Base-by-base conservation (phyloP, 2,329 filamentous ascomycete genomes). In the Furcasterigmium sp. region DNA sequence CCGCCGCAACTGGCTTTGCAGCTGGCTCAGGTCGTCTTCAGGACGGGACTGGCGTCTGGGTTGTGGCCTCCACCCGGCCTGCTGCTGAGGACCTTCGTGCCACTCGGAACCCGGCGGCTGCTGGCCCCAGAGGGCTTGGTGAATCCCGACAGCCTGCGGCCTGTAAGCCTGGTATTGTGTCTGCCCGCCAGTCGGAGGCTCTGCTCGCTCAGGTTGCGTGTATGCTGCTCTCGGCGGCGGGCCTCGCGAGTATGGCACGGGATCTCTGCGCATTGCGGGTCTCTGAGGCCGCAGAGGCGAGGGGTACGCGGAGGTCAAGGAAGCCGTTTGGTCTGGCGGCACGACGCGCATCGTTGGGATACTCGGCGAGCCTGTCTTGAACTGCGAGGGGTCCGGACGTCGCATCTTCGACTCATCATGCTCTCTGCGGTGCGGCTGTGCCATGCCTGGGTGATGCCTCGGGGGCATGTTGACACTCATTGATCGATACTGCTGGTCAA, bases 341-440 rank as follows among this genome's bases (percentile, higher is more conserved):
- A 67, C 62, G 8, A 66, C 48, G 11, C 65, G 59, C 58, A 68
- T 59, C 9, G 62, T 67, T 18, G 32, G 15, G 9, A 35, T 15
- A 15, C 9, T 17, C 1, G 62, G 60, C 6, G 61, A 63, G 32
- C 49, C 47, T 8, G 46, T 51, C 18, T 23, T 37, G n/a, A 38
- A 41, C 14, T 36, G 39, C 19, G 42, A 25, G 26, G 42, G 29
- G 15, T 44, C 17, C 7, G 44, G 37, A 17, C 39, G 39, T n/a
- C 19, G 39, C 3, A 15, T n/a, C 32, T 17, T 18, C 32, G 37
- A 8, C 14, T 13, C 23, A 26, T 11, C 7, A 11, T 26, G 11
- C 7, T 26, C 23, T 26, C 23, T 26, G 11, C 11, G 7, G 7
- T 26, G 7, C 11, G 23, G 23, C 23, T 11, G 23, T 11, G 43